phyloP scores from a whole-genome alignment of 495 filamentous ascomycete genomes.

The Annulohypoxylon stygium region DNA sequence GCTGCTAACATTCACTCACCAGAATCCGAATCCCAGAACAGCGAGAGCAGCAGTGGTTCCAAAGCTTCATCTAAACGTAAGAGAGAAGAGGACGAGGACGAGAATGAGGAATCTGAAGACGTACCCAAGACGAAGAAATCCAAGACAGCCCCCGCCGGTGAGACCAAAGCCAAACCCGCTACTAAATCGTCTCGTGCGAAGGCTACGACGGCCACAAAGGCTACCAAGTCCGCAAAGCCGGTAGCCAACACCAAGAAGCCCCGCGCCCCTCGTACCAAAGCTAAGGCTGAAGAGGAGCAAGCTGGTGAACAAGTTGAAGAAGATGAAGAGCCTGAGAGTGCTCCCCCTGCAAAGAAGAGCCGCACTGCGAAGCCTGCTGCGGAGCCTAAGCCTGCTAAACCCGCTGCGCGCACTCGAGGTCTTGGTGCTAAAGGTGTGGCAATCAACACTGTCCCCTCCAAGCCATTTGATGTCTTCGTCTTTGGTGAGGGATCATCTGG shows the following conservation, averaged over 20 bases:
- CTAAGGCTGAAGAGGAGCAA: neutral
- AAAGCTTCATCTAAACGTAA: conserved; percentile 39
- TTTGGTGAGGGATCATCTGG: conserved; percentile 68
- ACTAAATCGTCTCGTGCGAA: neutral
- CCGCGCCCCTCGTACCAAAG: neutral
- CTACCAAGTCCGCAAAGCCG: neutral
- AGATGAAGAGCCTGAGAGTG: conserved; percentile 3
- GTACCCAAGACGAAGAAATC: conserved; percentile 43
- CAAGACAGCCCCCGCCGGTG: neutral
- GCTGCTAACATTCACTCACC: neutral
- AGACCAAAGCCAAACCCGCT: neutral
- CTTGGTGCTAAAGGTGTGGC: conserved; percentile 32
- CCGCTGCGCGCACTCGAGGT: conserved; percentile 19
- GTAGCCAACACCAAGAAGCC: neutral
- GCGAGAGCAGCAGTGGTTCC: neutral
- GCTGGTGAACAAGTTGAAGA: neutral
- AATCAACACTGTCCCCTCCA: conserved; percentile 59
- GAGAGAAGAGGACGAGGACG: conserved; percentile 25
- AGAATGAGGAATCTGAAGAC: conserved; percentile 5
- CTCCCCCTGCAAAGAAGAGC: neutral
- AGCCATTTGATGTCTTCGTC: conserved; percentile 65
- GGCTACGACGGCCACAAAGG: conserved; percentile 11
- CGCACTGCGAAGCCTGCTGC: neutral
- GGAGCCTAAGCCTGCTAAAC: neutral
- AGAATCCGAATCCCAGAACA: neutral